phyloP scores from a whole-genome alignment of 2,329 filamentous ascomycete genomes.

The Claviceps pazoutovae region DNA sequence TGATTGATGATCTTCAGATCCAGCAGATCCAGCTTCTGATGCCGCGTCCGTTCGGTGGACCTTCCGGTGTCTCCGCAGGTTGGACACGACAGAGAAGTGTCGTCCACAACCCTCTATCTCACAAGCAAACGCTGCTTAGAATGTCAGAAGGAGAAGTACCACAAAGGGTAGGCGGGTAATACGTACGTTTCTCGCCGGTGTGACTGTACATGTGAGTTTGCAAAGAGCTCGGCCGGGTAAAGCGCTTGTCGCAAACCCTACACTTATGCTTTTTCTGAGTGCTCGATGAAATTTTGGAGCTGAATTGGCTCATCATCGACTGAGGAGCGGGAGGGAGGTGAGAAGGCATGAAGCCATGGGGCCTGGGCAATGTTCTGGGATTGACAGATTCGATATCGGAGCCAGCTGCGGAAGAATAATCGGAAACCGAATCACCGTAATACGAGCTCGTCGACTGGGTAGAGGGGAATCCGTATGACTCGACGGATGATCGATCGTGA shows the following conservation, averaged over 20 bases:
- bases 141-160: neutral
- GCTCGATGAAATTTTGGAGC: slow-evolving; percentile 87
- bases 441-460: slow-evolving; percentile 71
- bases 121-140: slow-evolving; percentile 64
- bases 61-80: slow-evolving; percentile 85
- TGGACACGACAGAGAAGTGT: slow-evolving; percentile 94
- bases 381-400: slow-evolving; percentile 73
- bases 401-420: slow-evolving; percentile 71
- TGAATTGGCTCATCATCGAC: slow-evolving; percentile 98
- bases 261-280: slow-evolving; percentile 99
- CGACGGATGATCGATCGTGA: slow-evolving; percentile 56
- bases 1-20: slow-evolving; percentile 49
- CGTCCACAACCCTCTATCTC: slow-evolving; percentile 90
- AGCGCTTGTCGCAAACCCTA: slow-evolving; percentile 96
- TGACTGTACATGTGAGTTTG: slow-evolving; percentile 99
- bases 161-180: neutral
- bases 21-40: slow-evolving; percentile 49
- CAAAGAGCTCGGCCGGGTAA: slow-evolving; percentile 83
- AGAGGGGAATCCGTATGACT: slow-evolving; percentile 85
- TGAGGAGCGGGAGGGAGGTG: slow-evolving; percentile 70
- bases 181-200: slow-evolving; percentile 94
- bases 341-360: slow-evolving; percentile 47
- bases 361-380: slow-evolving; percentile 72
- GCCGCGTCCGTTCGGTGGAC: slow-evolving; percentile 64
- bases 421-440: slow-evolving; percentile 77